phyloP scores from a whole-genome alignment of 2,329 filamentous ascomycete genomes.

The Malbranchea zuffiana region DNA sequence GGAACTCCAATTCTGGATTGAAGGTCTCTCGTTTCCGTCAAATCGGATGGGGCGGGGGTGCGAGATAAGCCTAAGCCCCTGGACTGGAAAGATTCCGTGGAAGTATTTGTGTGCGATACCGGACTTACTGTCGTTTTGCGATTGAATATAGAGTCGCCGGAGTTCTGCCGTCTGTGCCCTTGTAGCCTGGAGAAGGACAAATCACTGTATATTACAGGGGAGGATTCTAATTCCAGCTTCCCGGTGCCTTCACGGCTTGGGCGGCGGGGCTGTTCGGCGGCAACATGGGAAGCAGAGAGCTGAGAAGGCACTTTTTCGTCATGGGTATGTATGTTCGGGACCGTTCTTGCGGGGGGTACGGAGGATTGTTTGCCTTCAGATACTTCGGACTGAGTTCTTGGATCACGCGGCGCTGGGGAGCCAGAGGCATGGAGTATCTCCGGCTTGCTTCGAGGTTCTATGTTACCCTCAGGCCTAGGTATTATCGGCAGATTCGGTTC shows the following conservation, averaged over 20 bases:
- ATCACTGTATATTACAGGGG: slow-evolving; percentile 48
- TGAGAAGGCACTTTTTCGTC: no score
- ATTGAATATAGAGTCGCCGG: slow-evolving; percentile 31
- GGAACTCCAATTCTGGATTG: slow-evolving; percentile 25
- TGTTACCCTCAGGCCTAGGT: no score
- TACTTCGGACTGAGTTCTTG: no score
- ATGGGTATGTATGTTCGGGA: no score
- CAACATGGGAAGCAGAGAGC: slow-evolving; percentile 10
- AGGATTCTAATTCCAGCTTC: slow-evolving; percentile 45
- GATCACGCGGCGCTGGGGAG: no score
- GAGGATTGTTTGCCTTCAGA: no score
- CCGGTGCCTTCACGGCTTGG: slow-evolving; percentile 60
- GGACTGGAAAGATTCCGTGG: slow-evolving; percentile 31
- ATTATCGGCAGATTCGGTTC: slow-evolving; percentile 10
- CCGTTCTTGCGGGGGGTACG: no score
- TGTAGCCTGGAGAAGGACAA: slow-evolving; percentile 38
- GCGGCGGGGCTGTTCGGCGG: slow-evolving; percentile 39
- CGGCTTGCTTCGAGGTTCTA: no score
- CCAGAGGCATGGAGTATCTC: no score
- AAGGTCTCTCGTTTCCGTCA: background rate
- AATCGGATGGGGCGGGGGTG: slow-evolving; percentile 17
- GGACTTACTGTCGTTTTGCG: slow-evolving; percentile 17
- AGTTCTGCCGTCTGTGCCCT: slow-evolving; percentile 42
- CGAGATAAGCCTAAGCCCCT: slow-evolving; percentile 22
- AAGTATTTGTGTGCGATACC: slow-evolving; percentile 26